These are phyloP conservation scores for Sclerotinia subarctica DNA, from an alignment of 2,329 filamentous ascomycete species.

Conservation along the genomic window DNA sequence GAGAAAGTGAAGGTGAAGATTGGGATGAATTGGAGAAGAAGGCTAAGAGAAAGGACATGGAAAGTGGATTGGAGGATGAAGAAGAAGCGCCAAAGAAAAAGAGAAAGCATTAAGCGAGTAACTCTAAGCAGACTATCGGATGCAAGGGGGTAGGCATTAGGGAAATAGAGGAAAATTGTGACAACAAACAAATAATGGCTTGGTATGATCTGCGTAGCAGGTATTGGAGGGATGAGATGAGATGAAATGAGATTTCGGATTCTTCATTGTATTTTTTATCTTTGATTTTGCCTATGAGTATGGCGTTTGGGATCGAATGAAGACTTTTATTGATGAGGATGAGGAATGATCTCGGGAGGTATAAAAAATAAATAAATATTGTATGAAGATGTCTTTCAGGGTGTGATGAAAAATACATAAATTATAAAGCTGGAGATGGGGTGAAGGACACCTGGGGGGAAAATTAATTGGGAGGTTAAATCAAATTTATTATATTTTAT, in stretches of 20 bases:
- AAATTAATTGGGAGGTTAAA: too few species aligned
- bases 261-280: background rate
- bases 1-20: slow-evolving; percentile 78
- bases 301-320: background rate
- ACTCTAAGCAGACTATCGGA: background rate
- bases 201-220: background rate
- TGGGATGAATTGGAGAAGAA: slow-evolving; percentile 96
- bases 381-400: background rate
- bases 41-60: slow-evolving; percentile 78
- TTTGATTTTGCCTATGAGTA: background rate
- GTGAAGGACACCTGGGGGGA: too few species aligned
- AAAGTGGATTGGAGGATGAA: slow-evolving; percentile 65
- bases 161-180: background rate
- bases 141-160: background rate
- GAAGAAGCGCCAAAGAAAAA: slow-evolving; percentile 70
- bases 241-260: background rate
- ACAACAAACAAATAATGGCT: background rate
- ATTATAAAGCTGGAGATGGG: too few species aligned
- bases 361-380: too few species aligned
- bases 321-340: background rate
- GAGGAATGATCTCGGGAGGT: too few species aligned
- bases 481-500: too few species aligned
- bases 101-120: slow-evolving; percentile 49
- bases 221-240: background rate
- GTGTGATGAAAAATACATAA: too few species aligned